Base-by-base conservation (phyloP, 306 rosid species). In the Begonia fuchsioides region DNA sequence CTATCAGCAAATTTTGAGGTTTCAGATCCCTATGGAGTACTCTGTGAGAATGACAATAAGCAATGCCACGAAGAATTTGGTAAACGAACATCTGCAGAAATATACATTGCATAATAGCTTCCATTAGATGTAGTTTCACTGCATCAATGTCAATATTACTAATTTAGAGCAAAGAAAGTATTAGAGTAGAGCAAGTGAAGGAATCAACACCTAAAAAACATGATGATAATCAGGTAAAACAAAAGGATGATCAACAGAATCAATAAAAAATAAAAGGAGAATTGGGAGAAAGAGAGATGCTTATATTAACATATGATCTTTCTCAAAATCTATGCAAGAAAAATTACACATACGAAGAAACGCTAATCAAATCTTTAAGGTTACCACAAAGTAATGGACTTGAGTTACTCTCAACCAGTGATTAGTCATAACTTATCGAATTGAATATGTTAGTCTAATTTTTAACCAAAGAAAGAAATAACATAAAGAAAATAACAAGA, bases 21-120 rank as follows among this genome's bases (percentile, higher is more conserved):
- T 90, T 90, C 63, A 90, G 78, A 71, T 90, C 98, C 61, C 98
- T 87, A 54, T 90, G 98, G 66, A 90, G 98, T 85, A 90, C 94
- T 75, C 98, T 80, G 57, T 82, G 98, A 9, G 98, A 90, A 63
- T 90, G 98, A 50, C 98, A 90, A 62, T 90, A 90, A 58, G 98
- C 98, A 77, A 90, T 85, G 80, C 98, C 98, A 49, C 95, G 80
- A 59, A 90, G 94, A 72, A 90, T 90, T 71, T 90, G 98, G 65
- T 90, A 80, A 55, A 90, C 95, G 68, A 90, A 90, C 87, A 79
- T 76, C 98, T 90, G 87, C 78, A 73, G 55, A 74, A 68, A 65
- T 26, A 50, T 55, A 43, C 52, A 51, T 13, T 18, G 15, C 59
- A 61, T 15, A n/a, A 49, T 58, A 15, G 60, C 54, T 50, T 62